Conservation (phyloP, 495 filamentous ascomycete genomes). For the Aspergillus nidulans region DNA sequence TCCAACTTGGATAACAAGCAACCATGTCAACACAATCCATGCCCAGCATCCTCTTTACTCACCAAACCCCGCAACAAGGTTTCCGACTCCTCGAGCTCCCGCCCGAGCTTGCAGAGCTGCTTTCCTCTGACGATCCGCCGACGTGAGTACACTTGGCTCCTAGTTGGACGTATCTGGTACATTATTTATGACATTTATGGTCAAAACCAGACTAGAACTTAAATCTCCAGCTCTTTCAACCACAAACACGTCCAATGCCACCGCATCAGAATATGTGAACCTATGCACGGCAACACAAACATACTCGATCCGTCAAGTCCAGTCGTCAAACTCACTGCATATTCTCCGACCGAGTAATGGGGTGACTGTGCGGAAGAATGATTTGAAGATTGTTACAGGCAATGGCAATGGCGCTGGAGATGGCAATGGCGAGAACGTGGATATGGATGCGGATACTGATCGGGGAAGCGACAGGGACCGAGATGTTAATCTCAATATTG, state of each 20-base stretch:
- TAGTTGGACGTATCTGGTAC: too few relatives aligned
- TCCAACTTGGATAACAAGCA: not conserved
- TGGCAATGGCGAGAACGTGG: not conserved
- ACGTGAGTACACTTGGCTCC: conserved; percentile 42
- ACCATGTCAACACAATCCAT: conserved; percentile 63
- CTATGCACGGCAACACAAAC: conserved; percentile 66
- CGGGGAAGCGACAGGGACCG: not conserved
- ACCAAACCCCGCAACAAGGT: conserved; percentile 54
- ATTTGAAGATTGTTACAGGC: conserved; percentile 26
- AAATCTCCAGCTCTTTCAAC: conserved; percentile 43
- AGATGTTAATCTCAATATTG: conserved; percentile 25
- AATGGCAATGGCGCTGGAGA: not conserved
- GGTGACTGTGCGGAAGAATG: conserved; percentile 21
- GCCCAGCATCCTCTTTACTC: conserved; percentile 58
- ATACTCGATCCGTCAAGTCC: conserved; percentile 81
- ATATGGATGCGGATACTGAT: not conserved
- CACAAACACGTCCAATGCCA: conserved; percentile 9
- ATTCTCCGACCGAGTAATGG: conserved; percentile 54
- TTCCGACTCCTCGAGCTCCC: conserved; percentile 82
- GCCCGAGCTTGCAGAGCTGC: conserved; percentile 61
- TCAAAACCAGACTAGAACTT: conserved; percentile 55
- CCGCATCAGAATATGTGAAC: conserved; percentile 56
- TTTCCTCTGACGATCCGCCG: conserved; percentile 57
- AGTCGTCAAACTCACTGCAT: conserved; percentile 84
- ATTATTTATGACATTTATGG: too few relatives aligned